Conservation (phyloP, 2,329 filamentous ascomycete genomes). For the Ophiostoma sp. region DNA sequence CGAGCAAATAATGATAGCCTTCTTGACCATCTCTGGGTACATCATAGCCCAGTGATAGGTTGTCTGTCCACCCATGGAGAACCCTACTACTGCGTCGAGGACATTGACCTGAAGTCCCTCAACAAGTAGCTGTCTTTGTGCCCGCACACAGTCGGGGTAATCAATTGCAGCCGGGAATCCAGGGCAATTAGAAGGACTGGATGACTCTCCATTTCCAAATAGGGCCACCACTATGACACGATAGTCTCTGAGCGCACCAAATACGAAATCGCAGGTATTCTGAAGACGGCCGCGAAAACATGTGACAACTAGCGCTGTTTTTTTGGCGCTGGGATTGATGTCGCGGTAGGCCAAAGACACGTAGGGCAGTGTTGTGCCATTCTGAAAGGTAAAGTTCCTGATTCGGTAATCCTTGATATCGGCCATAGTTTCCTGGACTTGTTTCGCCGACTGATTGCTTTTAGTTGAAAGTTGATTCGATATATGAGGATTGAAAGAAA, state of each 20-base stretch:
- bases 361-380: slow-evolving; percentile 22
- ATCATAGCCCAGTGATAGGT: slow-evolving; percentile 49
- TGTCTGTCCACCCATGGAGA: slow-evolving; percentile 53
- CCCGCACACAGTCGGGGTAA: slow-evolving; percentile 48
- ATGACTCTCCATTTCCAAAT: slow-evolving; percentile 50
- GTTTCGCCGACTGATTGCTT: background rate
- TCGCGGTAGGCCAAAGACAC: slow-evolving; percentile 24
- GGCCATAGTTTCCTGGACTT: background rate
- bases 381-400: slow-evolving; percentile 17
- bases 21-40: slow-evolving; percentile 44
- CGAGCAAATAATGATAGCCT: slow-evolving; percentile 46
- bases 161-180: slow-evolving; percentile 40
- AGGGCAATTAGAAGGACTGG: slow-evolving; percentile 46
- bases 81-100: slow-evolving; percentile 47
- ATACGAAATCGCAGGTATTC: slow-evolving; percentile 18
- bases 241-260: slow-evolving; percentile 33
- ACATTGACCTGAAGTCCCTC: slow-evolving; percentile 40
- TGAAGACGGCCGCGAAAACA: slow-evolving; percentile 25
- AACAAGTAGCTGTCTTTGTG: slow-evolving; percentile 42
- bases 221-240: slow-evolving; percentile 49
- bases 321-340: slow-evolving; percentile 11
- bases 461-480: too few species aligned
- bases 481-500: too few species aligned
- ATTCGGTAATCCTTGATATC: slow-evolving; percentile 13
- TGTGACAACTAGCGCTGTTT: slow-evolving; percentile 23